phyloP scores from a whole-genome alignment of 2,329 filamentous ascomycete species.

The Aspergillus tanneri region DNA sequence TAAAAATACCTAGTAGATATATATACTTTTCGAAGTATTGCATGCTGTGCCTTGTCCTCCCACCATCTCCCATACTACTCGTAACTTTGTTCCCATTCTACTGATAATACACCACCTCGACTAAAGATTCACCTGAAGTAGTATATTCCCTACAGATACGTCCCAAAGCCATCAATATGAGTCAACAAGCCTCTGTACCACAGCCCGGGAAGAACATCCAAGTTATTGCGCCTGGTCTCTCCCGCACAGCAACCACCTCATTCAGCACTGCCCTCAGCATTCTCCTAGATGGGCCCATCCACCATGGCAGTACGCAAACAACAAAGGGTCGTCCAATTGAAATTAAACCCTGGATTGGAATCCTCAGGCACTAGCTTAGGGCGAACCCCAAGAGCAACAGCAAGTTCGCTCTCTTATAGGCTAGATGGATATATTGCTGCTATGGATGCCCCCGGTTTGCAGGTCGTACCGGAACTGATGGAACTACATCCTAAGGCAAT shows the following conservation, averaged over 20 bases:
- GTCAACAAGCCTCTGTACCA: constrained; percentile 5
- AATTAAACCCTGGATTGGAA: constrained; percentile 25
- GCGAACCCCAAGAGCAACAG: not conserved
- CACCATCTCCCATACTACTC: no score
- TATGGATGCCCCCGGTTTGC: constrained; percentile 46
- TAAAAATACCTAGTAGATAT: no score
- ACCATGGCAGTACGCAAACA: constrained; percentile 50
- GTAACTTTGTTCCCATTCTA: no score
- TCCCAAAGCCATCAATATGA: no score
- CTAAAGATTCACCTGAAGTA: no score
- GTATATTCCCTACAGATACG: no score
- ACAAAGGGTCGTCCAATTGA: constrained; percentile 22
- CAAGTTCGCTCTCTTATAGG: constrained; percentile 3
- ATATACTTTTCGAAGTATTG: no score
- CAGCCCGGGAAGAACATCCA: constrained; percentile 16
- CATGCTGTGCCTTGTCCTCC: no score
- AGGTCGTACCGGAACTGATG: constrained; percentile 48
- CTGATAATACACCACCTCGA: no score
- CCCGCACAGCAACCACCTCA: constrained; percentile 53
- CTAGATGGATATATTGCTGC: constrained; percentile 48
- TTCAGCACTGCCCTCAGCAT: constrained; percentile 50
- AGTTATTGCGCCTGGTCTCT: constrained; percentile 31
- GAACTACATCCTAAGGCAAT: constrained; percentile 52
- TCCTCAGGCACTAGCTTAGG: constrained; percentile 1
- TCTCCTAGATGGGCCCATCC: constrained; percentile 50